Base-by-base conservation (phyloP, 1,284 basidiomycete species). In the Apiotrichum siamense region DNA sequence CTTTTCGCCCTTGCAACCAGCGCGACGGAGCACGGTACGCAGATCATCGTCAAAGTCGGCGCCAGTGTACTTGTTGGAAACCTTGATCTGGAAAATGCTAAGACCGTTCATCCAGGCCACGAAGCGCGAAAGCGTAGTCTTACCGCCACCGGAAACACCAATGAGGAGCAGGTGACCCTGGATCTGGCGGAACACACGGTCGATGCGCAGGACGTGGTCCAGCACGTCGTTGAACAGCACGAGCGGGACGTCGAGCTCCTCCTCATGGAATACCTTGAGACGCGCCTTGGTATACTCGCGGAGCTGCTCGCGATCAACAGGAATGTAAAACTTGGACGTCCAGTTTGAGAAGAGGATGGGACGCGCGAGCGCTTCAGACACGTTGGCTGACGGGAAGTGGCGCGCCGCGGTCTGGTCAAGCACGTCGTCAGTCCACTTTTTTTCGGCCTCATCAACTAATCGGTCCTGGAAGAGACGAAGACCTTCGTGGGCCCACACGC, bases 71-170 rank as follows among this genome's bases (percentile, higher is more conserved):
- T 91, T 93, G 78, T 97, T 97, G 21, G 92, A 96, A 3, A 97
- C 93, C 69, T 97, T 96, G 80, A 99, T 94, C 69, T 94, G 91
- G 80, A 96, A 99, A 60, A 99, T 93, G 69, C 88, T 93, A 40
- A 99, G 78, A 38, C 96, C 96, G 63, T 98, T 97, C 85, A 99
- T 92, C 96, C 96, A 99, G 0, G 96, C 96, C 37, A 98, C 96
- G 72, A 99, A 99, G 49, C 97, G 85, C 26, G 96, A 96, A 1
- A 99, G 77, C 0, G 94, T 99, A 1, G 96, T 99, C 88, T 98
- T 96, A 57, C 97, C 97, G 68, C 90, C 92, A 39, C 96, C 96
- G 61, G 89, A 93, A 57, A 98, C 91, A 73, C 96, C 96, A 63
- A 99, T 98, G 42, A 99, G 80, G 20, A 99, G 78, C 38, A 98